Base-by-base conservation (phyloP, 495 filamentous ascomycete genomes). In the Aspergillus leporis region DNA sequence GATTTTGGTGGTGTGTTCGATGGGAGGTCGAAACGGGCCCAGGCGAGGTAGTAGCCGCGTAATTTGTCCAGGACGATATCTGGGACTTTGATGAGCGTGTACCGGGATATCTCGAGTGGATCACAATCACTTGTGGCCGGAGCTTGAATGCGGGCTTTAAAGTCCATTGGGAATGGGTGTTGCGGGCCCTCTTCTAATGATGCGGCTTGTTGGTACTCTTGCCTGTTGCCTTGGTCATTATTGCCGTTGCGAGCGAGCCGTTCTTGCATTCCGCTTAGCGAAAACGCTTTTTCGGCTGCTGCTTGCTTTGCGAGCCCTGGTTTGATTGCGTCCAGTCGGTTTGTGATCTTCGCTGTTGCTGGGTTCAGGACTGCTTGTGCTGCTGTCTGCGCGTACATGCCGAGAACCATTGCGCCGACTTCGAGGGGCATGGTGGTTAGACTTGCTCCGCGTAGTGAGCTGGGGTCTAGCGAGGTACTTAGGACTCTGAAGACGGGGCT, bases 401-500 rank as follows among this genome's bases (percentile, higher is more conserved):
- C 79, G 3, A 77, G 72, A 3, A 82, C 80, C 66, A 85, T 83
- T 5, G 85, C 78, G 4, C 85, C 87, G 13, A 87, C 59, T 60
- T 90, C 87, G 8, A 90, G 59, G 0, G 87, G 87, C 61, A 89
- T 67, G 1, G 84, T 87, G 4, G 70, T 71, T n/a, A 90, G 64
- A 46, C 84, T 85, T 4, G 87, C 87, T 10, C 87, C 87, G 14
- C 84, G 81, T 8, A 89, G 57, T 0, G 84, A 81, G 54, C 81
- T 83, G 0, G 83, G 78, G 49, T 79, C 82, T 0, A 77, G 72
- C 0, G 83, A 86, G 4, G 83, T 82, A 28, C 84, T 87, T 3
- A 86, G 76, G 22, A 90, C 65, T 10, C 87, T 79, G 61, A 90
- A 89, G 1, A 85, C 77, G 6, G 87, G 87, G 56, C 84, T 87